Base-by-base conservation (phyloP, 306 rosid genomes). In the Cicer pinnatifidum region DNA sequence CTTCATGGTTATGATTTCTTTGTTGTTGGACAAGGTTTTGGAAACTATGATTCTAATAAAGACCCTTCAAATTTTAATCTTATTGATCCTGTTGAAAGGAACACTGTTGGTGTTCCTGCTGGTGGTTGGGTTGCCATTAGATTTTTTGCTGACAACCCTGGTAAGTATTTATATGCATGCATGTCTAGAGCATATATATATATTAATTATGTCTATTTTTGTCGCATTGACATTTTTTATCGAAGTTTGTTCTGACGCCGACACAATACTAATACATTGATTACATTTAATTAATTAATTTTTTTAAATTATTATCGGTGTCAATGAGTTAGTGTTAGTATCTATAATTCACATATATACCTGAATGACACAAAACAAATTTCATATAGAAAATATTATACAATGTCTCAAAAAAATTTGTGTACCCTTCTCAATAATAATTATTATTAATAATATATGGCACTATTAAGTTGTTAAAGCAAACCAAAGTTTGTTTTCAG, bases 81-180 rank as follows among this genome's bases (percentile, higher is more conserved):
- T 15, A 79, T 90, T 48, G 98, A 92, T 51, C 98, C 95, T 0
- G 78, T 86, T 11, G 87, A 92, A 79, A 87, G 92, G 80, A 90
- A 92, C 72, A 92, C 96, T 0, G 81, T 81, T 5, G 78, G 78
- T 76, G 90, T 92, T 61, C 95, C 95, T 7, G 17, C 92, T 60
- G 92, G 82, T 48, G 98, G 98, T 7, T 92, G 98, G 98, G 8
- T 89, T 43, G 95, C 91, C 9, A 6, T 92, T 73, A 88, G 96
- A 2, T 92, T 92, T 78, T 40, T 80, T 0, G 92, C 98, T 0
- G 95, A 92, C 41, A 92, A 92, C 58, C 96, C 96, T 80, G 98
- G 98, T 92, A 58, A 1, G 41, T 41, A 39, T 48, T 40, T 64
- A 13, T 64, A 13, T 16, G 48, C 23, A 9, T 64, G 38, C 52